Base-by-base conservation (phyloP, 2,329 filamentous ascomycete genomes). In the Epichloe uncinata region DNA sequence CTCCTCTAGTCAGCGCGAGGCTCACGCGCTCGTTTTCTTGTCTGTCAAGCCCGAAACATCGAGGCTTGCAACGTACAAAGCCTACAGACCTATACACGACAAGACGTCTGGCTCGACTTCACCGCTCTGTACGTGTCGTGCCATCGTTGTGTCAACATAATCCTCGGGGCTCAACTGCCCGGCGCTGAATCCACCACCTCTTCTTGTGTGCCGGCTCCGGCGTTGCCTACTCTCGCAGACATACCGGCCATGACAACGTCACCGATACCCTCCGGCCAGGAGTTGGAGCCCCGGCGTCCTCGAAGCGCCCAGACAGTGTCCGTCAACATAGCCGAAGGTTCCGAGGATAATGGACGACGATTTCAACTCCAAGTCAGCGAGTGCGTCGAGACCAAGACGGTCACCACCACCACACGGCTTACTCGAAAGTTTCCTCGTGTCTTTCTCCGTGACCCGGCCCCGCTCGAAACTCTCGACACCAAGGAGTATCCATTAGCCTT, bases 401-500 rank as follows among this genome's bases (percentile, higher is more conserved):
- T 95, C 54, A 95, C 90, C 1, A 96, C 91, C 0, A 96, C 90
- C 0, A 96, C 89, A 0, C 95, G 88, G 0, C 94, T 90, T 1
- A 87, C 88, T 56, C 82, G 65, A 75, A 87, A 67, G 67, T 94
- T 93, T 57, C 90, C 91, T 44, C 88, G 88, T n/a, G 73, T 96
- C 51, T 74, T 87, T 50, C 80, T 95, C 57, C 82, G 81, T 56
- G 79, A 86, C 52, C 84, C 87, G 22, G 79, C 79, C 48, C 78
- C 81, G 47, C 75, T 89, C 35, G 73, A 78, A 52, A 77, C 82
- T 49, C 79, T 95, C 51, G 89, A 97, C 66, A 75, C 84, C 13
- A 95, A 94, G 64, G 81, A 93, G 59, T 98, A 95, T 64, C 93
- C 93, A 38, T 73, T 98, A 33, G 91, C 91, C 37, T 77, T 79